Base-by-base conservation (phyloP, 1,284 basidiomycete species). In the Ustilago shanxiensis region DNA sequence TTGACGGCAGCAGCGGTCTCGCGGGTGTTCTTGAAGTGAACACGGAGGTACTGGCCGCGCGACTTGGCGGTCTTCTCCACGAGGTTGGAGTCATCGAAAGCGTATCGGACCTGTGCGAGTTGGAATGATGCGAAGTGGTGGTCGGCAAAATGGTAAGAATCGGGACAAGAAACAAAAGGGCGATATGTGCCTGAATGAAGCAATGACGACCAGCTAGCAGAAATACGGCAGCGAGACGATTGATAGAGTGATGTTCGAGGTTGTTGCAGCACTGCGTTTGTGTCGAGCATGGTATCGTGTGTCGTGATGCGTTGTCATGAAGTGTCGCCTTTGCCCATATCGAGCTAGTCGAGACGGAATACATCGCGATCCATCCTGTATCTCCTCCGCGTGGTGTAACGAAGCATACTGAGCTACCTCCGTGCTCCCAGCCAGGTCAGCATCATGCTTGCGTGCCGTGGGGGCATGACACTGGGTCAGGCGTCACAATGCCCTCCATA, bases 21-120 rank as follows among this genome's bases (percentile, higher is more conserved):
- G 84, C 95, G 93, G 91, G 98, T 98, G 91, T 99, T 99, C 93
- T 99, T 99, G 92, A 98, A 99, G 90, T 99, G 97, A 70, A 96
- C 97, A 84, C 95, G 93, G 87, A 98, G 91, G 90, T 98, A 97
- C 89, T 95, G 93, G 85, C 95, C 95, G 86, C 93, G 93, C 76
- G 95, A 93, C 68, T 77, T 73, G 62, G 83, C 77, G 60, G 82
- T 84, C 83, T 85, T 85, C 81, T 85, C 84, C 63, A 72, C 67
- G 41, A 85, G 72, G 59, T 83, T 84, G 61, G 82, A 79, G 79
- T 85, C 83, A 74, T 85, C 84, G 71, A 82, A 85, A 58, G 84
- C 82, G 84, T 85, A 85, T 66, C 84, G 83, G 73, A 81, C 76
- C 83, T 83, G 71, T 56, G n/a, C 7, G 16, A 51, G 52, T 29